A percentile compares a stretch with the other conserved stretches of the same genome.
Evolutionary conservation across 768 basidiomycete species (phyloP).

Genomic region (Clitopilus hobsonii): DNA sequence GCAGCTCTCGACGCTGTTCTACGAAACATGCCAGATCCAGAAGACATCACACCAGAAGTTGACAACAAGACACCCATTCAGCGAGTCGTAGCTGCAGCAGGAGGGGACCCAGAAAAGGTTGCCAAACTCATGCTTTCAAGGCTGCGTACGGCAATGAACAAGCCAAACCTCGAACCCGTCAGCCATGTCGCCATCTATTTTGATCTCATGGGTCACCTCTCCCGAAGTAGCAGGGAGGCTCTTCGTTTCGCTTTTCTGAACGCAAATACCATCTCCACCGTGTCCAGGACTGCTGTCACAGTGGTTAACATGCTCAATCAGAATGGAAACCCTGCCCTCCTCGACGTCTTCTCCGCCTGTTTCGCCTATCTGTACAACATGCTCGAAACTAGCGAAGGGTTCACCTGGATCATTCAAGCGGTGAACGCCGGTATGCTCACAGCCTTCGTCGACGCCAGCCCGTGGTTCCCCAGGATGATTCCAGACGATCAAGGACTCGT

Average conservation of each 20-base stretch:
- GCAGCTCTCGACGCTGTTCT: constrained; percentile 27
- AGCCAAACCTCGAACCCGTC: constrained; percentile 11
- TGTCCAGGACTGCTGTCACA: constrained; percentile 25
- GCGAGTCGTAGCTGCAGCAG: constrained; percentile 21
- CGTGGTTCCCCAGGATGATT: constrained; percentile 19
- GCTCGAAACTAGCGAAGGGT: constrained; percentile 31
- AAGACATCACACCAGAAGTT: background rate
- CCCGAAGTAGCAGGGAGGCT: constrained; percentile 18
- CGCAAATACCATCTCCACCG: constrained; percentile 22
- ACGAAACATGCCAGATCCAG: background rate
- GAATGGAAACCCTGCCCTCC: constrained; percentile 11
- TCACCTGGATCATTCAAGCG: constrained; percentile 29
- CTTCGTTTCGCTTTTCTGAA: constrained; percentile 27
- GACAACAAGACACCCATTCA: constrained; percentile 17
- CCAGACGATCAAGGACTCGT: constrained; percentile 27
- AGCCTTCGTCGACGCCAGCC: constrained; percentile 23
- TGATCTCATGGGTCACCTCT: constrained; percentile 28
- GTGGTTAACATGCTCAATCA: constrained; percentile 17
- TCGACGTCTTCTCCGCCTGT: constrained; percentile 20
- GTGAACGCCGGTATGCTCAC: constrained; percentile 25
- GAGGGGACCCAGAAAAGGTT: constrained; percentile 20
- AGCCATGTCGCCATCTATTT: constrained; percentile 17
- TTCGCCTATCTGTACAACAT: constrained; percentile 29
- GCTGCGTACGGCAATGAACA: constrained; percentile 17
- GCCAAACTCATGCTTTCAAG: constrained; percentile 24